These are phyloP conservation scores for Somion occarium DNA, from an alignment of 1,284 basidiomycete species.

Conservation along the genomic window DNA sequence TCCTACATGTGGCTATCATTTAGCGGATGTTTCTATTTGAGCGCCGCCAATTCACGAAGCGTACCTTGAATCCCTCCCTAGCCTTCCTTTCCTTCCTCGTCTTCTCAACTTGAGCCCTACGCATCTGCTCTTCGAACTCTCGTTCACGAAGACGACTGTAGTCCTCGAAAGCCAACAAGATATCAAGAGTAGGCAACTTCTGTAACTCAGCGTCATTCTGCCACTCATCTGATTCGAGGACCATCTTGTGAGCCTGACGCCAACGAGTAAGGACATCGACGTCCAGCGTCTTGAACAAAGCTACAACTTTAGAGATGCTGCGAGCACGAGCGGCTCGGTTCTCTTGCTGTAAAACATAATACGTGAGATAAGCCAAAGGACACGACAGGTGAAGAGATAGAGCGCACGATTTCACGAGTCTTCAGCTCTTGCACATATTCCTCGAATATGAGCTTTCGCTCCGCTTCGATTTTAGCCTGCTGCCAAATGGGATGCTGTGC, in stretches of 20 bases:
- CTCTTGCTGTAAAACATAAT: constrained; percentile 65
- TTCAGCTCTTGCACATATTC: constrained; percentile 85
- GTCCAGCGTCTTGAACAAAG: constrained; percentile 76
- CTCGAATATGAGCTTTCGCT: constrained; percentile 82
- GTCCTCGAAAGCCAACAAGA: constrained; percentile 88
- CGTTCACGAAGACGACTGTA: constrained; percentile 84
- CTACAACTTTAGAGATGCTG: constrained; percentile 74
- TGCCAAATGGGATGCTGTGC: constrained; percentile 85
- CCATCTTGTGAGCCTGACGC: constrained; percentile 74
- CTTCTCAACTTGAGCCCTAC: constrained; percentile 77
- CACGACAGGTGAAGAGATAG: neutral
- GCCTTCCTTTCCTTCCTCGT: constrained; percentile 81
- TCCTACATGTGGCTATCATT: constrained; percentile 33
- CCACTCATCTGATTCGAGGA: constrained; percentile 78
- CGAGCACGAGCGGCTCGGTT: constrained; percentile 68
- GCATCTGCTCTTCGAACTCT: constrained; percentile 82
- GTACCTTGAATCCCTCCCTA: constrained; percentile 81
- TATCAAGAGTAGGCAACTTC: constrained; percentile 82
- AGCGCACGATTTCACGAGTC: constrained; percentile 76
- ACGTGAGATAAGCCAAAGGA: constrained; percentile 1
- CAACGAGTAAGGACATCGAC: constrained; percentile 89
- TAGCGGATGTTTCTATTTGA: neutral
- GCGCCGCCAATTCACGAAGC: constrained; percentile 10
- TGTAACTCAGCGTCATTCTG: constrained; percentile 68
- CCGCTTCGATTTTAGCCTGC: constrained; percentile 76